Percentiles rank a stretch among this genome's conserved stretches.
Evolutionary conservation across 768 basidiomycete species (phyloP).

Genomic region (Hydnum rufescens): DNA sequence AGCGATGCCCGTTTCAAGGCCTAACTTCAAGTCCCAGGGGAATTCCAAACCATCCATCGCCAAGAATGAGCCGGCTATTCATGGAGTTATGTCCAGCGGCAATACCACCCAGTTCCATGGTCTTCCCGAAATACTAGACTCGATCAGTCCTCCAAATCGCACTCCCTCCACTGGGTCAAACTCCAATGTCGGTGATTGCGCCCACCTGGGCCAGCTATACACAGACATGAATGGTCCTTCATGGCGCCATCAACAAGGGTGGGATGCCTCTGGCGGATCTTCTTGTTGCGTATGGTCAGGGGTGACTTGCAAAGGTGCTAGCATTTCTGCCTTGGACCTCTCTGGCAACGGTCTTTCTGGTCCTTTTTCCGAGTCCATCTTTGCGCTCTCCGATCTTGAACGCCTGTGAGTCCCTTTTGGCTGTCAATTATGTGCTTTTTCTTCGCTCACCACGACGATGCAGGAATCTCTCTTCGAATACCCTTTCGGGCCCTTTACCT

Average conservation of each 20-base stretch:
- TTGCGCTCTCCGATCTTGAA: not conserved
- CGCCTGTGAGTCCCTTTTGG: constrained; percentile 1
- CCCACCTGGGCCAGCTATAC: no score
- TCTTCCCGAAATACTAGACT: no score
- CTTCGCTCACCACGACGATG: not conserved
- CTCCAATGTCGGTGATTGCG: no score
- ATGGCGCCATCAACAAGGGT: not conserved
- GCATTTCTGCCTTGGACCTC: not conserved
- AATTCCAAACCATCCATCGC: no score
- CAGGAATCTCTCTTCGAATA: constrained; percentile 3
- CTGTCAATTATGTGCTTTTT: not conserved
- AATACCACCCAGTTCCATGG: no score
- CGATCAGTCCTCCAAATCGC: no score
- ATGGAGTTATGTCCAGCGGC: no score
- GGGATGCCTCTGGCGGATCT: not conserved
- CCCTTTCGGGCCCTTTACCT: constrained; percentile 1
- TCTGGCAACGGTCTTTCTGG: constrained; percentile 2
- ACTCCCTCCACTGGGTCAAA: no score
- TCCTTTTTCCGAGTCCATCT: not conserved
- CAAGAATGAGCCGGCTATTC: no score
- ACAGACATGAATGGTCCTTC: not conserved
- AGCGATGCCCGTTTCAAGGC: no score
- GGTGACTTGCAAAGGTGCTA: constrained; percentile 2
- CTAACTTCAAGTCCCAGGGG: no score
- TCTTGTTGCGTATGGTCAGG: constrained; percentile 4